Base-by-base conservation (phyloP, 225 moss, liverwort and hornwort species). In the Neckera pumila region DNA sequence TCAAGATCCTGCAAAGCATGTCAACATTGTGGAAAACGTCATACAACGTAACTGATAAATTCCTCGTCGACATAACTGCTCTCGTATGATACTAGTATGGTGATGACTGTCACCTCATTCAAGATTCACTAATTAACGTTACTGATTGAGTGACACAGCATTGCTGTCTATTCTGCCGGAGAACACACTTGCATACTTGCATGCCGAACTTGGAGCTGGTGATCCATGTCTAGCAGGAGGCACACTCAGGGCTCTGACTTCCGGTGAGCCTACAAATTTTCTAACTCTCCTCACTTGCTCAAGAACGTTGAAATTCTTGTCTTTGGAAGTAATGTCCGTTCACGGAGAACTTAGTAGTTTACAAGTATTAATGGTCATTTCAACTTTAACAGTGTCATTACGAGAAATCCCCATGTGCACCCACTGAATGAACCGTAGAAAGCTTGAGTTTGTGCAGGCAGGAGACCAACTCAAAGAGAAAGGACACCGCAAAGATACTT, bases 1-100 rank as follows among this genome's bases (percentile, higher is more conserved):
- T 94, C 93, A 42, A 88, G 85, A 61, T 94, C 92, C 90, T 94
- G 93, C 85, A 81, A 36, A 78, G 49, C 71, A 59, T 66, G 56
- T 49, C 49, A 87, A 70, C 40, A 78, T 64, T 87, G 75, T 64
- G 34, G 12, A 59, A 65, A 34, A 43, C 43, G 53, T 83, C 79
- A 40, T 33, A 27, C 64, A 76, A 34, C 36, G 75, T 28, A 56
- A 74, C 38, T 31, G 47, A 81, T 34, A 65, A 73, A 57, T 73
- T 71, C 47, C 64, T 65, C 36, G 30, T 47, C 27, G 76, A 28
- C 18, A 73, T 72, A 73, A 58, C 66, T 57, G 15, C 79, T 87
- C 58, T 58, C 34, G 11, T n/a, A 59, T 10, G 30, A 45, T 66
- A n/a, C n/a, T 45, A n/a, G 45, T 57, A 43, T n/a, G 38, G n/a